Conservation (phyloP, 1,139 yeast species). For the Candida glucosophila region DNA sequence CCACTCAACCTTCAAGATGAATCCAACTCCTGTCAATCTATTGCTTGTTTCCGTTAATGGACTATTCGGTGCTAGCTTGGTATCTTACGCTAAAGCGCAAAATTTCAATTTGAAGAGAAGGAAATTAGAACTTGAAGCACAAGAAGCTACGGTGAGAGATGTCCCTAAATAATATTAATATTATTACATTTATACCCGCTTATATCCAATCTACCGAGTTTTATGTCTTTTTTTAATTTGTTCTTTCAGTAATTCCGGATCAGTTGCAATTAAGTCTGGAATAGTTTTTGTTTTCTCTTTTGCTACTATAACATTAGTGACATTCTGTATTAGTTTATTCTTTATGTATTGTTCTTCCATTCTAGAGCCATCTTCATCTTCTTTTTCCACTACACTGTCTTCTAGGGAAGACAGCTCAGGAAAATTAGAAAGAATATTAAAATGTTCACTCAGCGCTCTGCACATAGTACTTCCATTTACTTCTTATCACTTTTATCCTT, state of each 20-base stretch:
- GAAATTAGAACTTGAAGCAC: slow-evolving; percentile 56
- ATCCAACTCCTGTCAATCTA: slow-evolving; percentile 72
- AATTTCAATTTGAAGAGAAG: slow-evolving; percentile 41
- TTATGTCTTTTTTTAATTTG: slow-evolving; percentile 12
- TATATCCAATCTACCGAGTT: no score
- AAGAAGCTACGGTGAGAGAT: slow-evolving; percentile 39
- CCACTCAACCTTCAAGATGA: slow-evolving; percentile 55
- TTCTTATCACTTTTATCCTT: slow-evolving; percentile 25
- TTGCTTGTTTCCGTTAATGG: slow-evolving; percentile 45
- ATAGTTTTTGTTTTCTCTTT: slow-evolving; percentile 5
- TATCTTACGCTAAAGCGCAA: slow-evolving; percentile 47
- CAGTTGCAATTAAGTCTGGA: slow-evolving; percentile 24
- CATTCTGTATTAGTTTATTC: no score
- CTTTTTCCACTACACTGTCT: no score
- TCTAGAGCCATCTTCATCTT: no score
- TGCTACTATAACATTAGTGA: no score
- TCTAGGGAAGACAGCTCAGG: no score
- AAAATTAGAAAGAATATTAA: no score
- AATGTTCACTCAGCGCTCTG: no score
- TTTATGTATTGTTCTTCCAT: no score
- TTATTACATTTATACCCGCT: slow-evolving; percentile 1
- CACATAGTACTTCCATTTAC: slow-evolving; percentile 7
- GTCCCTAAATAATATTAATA: slow-evolving; percentile 32
- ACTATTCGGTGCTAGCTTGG: slow-evolving; percentile 43
- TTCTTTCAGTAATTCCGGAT: slow-evolving; percentile 20